Conservation (phyloP, 176 grass and related monocot genomes). For the Carex pumila region DNA sequence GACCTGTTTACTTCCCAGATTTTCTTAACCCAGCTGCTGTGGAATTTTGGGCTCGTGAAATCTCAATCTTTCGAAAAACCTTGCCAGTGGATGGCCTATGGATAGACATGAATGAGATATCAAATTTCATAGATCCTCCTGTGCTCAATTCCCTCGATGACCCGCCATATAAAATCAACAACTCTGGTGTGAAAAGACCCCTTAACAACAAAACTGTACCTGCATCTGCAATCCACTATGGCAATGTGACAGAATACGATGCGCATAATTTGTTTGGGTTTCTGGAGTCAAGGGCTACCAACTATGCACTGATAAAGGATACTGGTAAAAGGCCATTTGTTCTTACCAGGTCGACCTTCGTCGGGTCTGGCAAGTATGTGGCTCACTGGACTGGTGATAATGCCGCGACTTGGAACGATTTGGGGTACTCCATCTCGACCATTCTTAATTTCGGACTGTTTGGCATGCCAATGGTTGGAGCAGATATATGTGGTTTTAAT, state of each 20-base stretch:
- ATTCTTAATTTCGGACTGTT: conserved; percentile 75
- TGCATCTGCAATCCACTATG: conserved; percentile 50
- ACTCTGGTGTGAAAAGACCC: conserved; percentile 36
- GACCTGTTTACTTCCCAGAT: conserved; percentile 72
- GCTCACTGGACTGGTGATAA: conserved; percentile 94
- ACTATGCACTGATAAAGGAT: conserved; percentile 37
- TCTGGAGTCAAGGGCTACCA: conserved; percentile 59
- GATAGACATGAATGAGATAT: conserved; percentile 93
- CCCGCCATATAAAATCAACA: conserved; percentile 82
- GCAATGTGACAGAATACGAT: conserved; percentile 57
- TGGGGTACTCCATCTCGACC: conserved; percentile 56
- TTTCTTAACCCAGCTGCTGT: conserved; percentile 55
- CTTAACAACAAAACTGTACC: conserved; percentile 58
- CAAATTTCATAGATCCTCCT: conserved; percentile 51
- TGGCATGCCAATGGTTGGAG: conserved; percentile 75
- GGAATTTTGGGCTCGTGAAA: conserved; percentile 59
- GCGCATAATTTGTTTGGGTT: conserved; percentile 76
- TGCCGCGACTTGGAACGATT: conserved; percentile 44
- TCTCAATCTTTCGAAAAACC: conserved; percentile 47
- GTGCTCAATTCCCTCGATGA: conserved; percentile 49
- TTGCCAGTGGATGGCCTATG: conserved; percentile 81
- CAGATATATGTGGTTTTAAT: conserved; percentile 77
- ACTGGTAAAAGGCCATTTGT: conserved; percentile 67
- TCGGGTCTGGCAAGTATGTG: conserved; percentile 53
- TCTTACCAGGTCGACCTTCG: conserved; percentile 70